Evolutionary conservation across 164 flowering plant genomes (phyloP).

Genomic region (Aristolochia contorta): DNA sequence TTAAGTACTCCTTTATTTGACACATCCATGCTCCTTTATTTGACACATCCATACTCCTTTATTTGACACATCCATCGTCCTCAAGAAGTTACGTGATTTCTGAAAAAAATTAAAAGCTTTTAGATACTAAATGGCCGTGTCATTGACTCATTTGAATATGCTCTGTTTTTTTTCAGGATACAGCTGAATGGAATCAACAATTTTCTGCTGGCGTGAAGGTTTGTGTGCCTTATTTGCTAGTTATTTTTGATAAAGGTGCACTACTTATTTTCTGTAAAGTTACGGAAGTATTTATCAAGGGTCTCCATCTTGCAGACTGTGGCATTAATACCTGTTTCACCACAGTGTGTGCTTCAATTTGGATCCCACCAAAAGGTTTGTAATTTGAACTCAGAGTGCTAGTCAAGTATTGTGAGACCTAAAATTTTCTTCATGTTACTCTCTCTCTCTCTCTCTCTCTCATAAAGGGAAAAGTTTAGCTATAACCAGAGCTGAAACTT

Average conservation of each 20-base stretch:
- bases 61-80: background rate
- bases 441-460: too few relatives aligned
- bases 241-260: background rate
- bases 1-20: too few relatives aligned
- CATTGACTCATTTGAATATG: background rate
- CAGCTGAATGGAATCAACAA: constrained; percentile 33
- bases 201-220: constrained; percentile 73
- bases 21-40: background rate
- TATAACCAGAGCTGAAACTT: too few relatives aligned
- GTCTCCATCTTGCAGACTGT: constrained; percentile 56
- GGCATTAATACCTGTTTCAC: constrained; percentile 51
- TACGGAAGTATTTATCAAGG: constrained; percentile 2
- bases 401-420: background rate
- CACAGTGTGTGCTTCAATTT: constrained; percentile 60
- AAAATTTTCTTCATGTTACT: background rate
- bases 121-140: background rate
- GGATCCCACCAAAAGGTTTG: constrained; percentile 78
- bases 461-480: too few relatives aligned
- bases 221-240: background rate
- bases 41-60: background rate
- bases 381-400: background rate
- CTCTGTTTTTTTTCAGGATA: constrained; percentile 29
- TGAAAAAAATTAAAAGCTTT: too few relatives aligned
- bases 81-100: too few relatives aligned
- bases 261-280: background rate